Percentiles rank a stretch among this genome's conserved stretches.
Evolutionary conservation across 352 stramenopile species (phyloP).

Genomic region (Elongisporangium anandrum): DNA sequence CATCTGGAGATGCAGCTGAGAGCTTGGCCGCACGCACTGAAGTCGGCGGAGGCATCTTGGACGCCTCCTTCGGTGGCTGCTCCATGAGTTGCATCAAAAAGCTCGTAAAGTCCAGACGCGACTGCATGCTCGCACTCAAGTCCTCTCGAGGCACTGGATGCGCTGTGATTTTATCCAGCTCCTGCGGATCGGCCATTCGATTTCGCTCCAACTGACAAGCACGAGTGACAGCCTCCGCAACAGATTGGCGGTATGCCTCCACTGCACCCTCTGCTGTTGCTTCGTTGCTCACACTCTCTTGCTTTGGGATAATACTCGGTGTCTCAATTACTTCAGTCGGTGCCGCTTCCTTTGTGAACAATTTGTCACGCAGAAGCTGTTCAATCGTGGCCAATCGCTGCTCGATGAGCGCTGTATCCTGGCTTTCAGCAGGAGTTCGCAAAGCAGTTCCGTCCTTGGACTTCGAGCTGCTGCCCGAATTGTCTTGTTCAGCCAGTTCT

Average conservation of each 20-base stretch:
- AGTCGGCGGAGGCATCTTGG: conserved; percentile 5
- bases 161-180: neutral
- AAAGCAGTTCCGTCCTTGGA: neutral
- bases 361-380: conserved; percentile 6
- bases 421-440: neutral
- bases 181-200: neutral
- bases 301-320: neutral
- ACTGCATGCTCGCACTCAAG: conserved; percentile 23
- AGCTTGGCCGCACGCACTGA: neutral
- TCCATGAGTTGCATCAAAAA: conserved; percentile 21
- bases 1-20: neutral
- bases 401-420: conserved; percentile 3
- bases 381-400: conserved; percentile 16
- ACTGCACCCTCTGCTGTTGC: neutral
- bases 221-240: conserved; percentile 8
- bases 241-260: neutral
- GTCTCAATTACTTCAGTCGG: neutral
- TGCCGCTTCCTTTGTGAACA: neutral
- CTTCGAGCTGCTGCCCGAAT: neutral
- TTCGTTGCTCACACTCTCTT: neutral
- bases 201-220: neutral
- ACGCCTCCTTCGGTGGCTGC: conserved; percentile 6
- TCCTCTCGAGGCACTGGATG: conserved; percentile 5
- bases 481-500: conserved; percentile 10
- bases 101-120: conserved; percentile 23